phyloP scores from a whole-genome alignment of 1,139 yeast species.

The Pichia terricola region DNA sequence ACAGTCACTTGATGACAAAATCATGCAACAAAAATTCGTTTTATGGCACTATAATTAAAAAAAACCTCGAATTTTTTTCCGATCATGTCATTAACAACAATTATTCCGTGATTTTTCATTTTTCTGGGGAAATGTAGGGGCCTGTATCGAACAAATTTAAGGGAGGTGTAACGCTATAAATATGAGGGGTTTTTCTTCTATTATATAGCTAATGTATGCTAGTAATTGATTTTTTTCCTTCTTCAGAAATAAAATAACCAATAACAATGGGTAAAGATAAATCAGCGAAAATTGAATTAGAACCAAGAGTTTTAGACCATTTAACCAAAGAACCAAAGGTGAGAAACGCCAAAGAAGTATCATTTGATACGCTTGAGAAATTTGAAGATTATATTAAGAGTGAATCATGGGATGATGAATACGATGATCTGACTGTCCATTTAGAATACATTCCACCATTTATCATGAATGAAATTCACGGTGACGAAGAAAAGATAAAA shows the following conservation, averaged over 20 bases:
- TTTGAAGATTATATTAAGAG: conserved; percentile 60
- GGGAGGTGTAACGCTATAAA: too few relatives aligned
- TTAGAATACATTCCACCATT: conserved; percentile 65
- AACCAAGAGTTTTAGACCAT: conserved; percentile 23
- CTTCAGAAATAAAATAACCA: neutral
- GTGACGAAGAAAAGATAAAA: conserved; percentile 62
- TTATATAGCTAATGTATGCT: too few relatives aligned
- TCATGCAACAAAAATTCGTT: too few relatives aligned
- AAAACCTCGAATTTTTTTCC: too few relatives aligned
- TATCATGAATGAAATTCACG: conserved; percentile 54
- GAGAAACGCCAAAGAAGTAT: conserved; percentile 24
- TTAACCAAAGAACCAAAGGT: conserved; percentile 19
- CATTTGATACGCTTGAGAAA: conserved; percentile 54
- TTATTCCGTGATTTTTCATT: too few relatives aligned
- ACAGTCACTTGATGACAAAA: too few relatives aligned
- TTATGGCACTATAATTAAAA: too few relatives aligned
- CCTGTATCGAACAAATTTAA: too few relatives aligned
- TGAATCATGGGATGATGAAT: conserved; percentile 70
- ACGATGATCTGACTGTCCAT: conserved; percentile 57
- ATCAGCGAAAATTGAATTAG: conserved; percentile 15
- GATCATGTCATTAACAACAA: too few relatives aligned
- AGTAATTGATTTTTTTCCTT: too few relatives aligned
- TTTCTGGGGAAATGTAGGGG: too few relatives aligned
- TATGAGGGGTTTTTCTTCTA: too few relatives aligned
- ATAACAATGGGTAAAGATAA: conserved; percentile 20